phyloP scores from a whole-genome alignment of 306 rosid genomes.

The Prunus davidiana region DNA sequence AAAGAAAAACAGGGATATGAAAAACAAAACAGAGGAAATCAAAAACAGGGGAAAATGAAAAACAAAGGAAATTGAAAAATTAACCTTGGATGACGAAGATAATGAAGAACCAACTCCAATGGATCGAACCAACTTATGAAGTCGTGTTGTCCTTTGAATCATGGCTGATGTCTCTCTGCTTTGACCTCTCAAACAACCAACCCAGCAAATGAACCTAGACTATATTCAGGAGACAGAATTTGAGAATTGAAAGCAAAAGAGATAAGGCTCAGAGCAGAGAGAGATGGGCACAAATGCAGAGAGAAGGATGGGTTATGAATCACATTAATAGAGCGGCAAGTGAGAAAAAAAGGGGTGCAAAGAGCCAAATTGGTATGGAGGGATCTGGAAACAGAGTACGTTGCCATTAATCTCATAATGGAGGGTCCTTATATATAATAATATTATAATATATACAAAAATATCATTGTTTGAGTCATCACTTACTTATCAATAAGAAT shows the following conservation, averaged over 20 bases:
- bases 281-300: neutral
- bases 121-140: slow-evolving; percentile 13
- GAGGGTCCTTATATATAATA: no score
- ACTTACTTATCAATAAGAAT: neutral
- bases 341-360: neutral
- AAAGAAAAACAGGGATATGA: neutral
- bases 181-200: slow-evolving; percentile 1
- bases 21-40: neutral
- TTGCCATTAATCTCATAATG: neutral
- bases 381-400: neutral
- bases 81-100: slow-evolving; percentile 38
- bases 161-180: slow-evolving; percentile 9
- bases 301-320: neutral
- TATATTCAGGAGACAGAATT: neutral
- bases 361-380: neutral
- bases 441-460: no score
- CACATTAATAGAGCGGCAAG: neutral
- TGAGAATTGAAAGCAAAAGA: neutral
- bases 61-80: neutral
- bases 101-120: slow-evolving; percentile 6
- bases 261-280: neutral
- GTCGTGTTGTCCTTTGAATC: slow-evolving; percentile 30
- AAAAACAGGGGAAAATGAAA: neutral
- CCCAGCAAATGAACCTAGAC: neutral
- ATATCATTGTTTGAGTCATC: no score